phyloP scores from a whole-genome alignment of 768 basidiomycete genomes.

The Lactifluus hygrophoroides region DNA sequence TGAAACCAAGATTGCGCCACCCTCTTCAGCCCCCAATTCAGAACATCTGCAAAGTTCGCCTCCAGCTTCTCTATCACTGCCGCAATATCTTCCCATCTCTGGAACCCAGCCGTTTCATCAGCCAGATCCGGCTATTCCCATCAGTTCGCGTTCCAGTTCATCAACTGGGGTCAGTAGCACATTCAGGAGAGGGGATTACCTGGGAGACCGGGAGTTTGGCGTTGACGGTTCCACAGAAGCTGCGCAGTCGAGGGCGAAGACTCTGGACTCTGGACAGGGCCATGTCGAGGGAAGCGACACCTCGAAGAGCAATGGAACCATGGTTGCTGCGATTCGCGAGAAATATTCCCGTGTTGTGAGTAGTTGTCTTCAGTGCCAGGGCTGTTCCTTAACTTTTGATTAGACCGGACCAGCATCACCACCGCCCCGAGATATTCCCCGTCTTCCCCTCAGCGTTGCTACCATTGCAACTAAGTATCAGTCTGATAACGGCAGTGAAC shows the following conservation, averaged over 20 bases:
- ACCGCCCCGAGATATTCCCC: constrained; percentile 52
- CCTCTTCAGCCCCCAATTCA: background rate
- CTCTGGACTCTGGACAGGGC: constrained; percentile 3
- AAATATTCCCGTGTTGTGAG: constrained; percentile 52
- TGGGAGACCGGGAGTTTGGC: constrained; percentile 25
- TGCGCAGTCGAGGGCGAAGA: constrained; percentile 22
- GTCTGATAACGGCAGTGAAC: constrained; percentile 1
- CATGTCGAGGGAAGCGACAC: constrained; percentile 45
- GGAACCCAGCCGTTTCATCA: background rate
- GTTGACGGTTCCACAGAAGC: constrained; percentile 20
- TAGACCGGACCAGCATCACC: constrained; percentile 48
- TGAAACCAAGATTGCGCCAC: background rate
- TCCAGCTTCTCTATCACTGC: background rate
- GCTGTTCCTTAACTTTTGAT: background rate
- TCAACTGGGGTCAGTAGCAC: constrained; percentile 7
- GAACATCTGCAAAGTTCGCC: background rate
- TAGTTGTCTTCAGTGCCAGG: constrained; percentile 3
- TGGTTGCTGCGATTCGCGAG: constrained; percentile 63
- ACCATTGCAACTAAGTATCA: constrained; percentile 54
- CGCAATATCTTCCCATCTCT: background rate
- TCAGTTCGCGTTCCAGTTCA: constrained; percentile 6
- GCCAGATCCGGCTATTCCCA: background rate
- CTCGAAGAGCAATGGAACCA: constrained; percentile 42
- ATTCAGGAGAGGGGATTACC: constrained; percentile 19
- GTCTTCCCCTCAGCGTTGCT: constrained; percentile 53